Evolutionary conservation across 805 yeast species (phyloP).

Genomic region (Saccharomyces eubayanus): DNA sequence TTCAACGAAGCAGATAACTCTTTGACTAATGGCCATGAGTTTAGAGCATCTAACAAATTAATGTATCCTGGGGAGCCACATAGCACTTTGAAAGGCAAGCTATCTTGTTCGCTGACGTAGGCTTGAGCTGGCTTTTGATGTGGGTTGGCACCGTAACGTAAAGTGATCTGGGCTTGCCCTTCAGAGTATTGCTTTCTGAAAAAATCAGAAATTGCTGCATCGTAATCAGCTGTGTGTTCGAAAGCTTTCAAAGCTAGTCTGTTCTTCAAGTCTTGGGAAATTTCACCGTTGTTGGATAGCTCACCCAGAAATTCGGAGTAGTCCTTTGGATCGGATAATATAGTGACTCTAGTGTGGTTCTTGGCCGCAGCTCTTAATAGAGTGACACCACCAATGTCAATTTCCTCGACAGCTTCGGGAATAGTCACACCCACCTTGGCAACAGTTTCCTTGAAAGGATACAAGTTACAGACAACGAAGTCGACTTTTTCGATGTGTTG

Average conservation of each 20-base stretch:
- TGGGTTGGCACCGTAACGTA: slow-evolving; percentile 98
- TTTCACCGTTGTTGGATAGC: slow-evolving; percentile 52
- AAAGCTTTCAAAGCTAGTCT: slow-evolving; percentile 89
- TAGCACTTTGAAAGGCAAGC: slow-evolving; percentile 85
- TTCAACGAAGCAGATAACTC: slow-evolving; percentile 88
- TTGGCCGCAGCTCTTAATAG: slow-evolving; percentile 96
- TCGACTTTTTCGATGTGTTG: slow-evolving; percentile 94
- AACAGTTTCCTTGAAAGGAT: slow-evolving; percentile 95
- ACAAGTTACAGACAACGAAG: slow-evolving; percentile 92
- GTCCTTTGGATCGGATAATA: slow-evolving; percentile 87
- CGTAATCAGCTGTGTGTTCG: slow-evolving; percentile 96
- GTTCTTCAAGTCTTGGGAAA: slow-evolving; percentile 66
- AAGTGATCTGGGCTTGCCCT: slow-evolving; percentile 76
- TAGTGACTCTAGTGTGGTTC: slow-evolving; percentile 92
- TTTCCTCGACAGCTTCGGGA: slow-evolving; percentile 95
- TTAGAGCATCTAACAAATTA: slow-evolving; percentile 88
- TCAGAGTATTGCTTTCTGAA: slow-evolving; percentile 95
- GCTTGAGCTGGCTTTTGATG: slow-evolving; percentile 99
- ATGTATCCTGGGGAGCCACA: slow-evolving; percentile 97
- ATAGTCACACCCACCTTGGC: slow-evolving; percentile 90
- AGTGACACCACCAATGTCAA: slow-evolving; percentile 97
- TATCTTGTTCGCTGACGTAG: slow-evolving; percentile 71
- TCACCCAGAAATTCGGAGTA: slow-evolving; percentile 81
- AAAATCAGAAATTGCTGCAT: slow-evolving; percentile 88
- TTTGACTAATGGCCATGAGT: slow-evolving; percentile 97